phyloP scores from a whole-genome alignment of 2,329 filamentous ascomycete genomes.

The Triangularia verruculosa region DNA sequence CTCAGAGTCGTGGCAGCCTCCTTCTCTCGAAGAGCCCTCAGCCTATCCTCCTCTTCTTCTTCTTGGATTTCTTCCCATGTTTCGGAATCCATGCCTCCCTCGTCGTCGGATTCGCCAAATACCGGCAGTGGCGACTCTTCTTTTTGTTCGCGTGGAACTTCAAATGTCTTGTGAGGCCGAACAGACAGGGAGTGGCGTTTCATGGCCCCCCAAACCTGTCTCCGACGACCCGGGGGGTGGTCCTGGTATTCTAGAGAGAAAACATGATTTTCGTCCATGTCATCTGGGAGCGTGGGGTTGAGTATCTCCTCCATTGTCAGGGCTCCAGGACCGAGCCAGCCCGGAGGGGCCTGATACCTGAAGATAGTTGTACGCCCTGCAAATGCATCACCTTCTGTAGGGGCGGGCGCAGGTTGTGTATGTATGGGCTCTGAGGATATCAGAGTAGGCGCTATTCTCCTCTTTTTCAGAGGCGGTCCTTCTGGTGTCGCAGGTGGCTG shows the following conservation, averaged over 20 bases:
- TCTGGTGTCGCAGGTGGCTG: neutral
- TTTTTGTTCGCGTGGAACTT: neutral
- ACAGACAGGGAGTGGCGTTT: slow-evolving; percentile 38
- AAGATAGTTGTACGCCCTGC: slow-evolving; percentile 12
- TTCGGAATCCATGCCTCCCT: slow-evolving; percentile 32
- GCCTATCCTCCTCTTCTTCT: slow-evolving; percentile 35
- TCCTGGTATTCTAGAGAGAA: slow-evolving; percentile 31
- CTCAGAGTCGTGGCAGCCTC: slow-evolving; percentile 33
- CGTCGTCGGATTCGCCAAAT: slow-evolving; percentile 23
- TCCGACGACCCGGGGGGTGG: slow-evolving; percentile 43
- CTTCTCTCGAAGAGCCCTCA: slow-evolving; percentile 4
- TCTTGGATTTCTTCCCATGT: slow-evolving; percentile 57
- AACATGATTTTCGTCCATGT: slow-evolving; percentile 5
- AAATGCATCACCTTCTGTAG: slow-evolving; percentile 17
- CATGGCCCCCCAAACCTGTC: slow-evolving; percentile 43
- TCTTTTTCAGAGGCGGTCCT: slow-evolving; percentile 31
- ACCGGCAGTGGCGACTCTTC: slow-evolving; percentile 14
- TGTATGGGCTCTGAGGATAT: slow-evolving; percentile 18
- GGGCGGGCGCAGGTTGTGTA: slow-evolving; percentile 8
- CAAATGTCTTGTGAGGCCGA: neutral
- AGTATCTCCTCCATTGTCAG: slow-evolving; percentile 15
- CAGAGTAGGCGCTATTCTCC: slow-evolving; percentile 29
- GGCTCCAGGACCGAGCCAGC: slow-evolving; percentile 17
- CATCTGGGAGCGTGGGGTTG: neutral
- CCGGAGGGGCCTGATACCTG: slow-evolving; percentile 1